Evolutionary conservation across 352 stramenopile genomes (phyloP).

Genomic region (Phytophthora tubulina): DNA sequence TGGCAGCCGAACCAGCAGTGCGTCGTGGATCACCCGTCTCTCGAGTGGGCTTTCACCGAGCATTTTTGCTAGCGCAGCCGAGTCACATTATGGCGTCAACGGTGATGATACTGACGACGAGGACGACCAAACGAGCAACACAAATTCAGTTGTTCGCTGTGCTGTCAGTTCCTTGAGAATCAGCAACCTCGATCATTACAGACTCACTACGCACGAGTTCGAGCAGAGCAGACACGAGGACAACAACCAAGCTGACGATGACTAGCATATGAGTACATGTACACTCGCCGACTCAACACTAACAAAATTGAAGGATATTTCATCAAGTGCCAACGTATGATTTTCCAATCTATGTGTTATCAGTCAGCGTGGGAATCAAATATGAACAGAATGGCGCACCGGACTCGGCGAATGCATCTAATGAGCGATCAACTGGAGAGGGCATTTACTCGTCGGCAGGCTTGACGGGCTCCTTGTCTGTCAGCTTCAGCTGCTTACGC

Average conservation of each 20-base stretch:
- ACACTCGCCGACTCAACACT: neutral
- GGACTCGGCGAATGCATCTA: conserved; percentile 35
- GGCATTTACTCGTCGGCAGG: conserved; percentile 38
- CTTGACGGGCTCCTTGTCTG: conserved; percentile 54
- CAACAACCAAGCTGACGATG: conserved; percentile 44
- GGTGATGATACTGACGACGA: conserved; percentile 33
- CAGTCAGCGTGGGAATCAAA: conserved; percentile 34
- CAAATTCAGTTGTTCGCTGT: conserved; percentile 2
- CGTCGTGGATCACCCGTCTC: conserved; percentile 22
- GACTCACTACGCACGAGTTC: conserved; percentile 8
- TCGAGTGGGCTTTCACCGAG: conserved; percentile 8
- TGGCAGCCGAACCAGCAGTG: conserved; percentile 10
- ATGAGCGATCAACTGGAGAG: conserved; percentile 25
- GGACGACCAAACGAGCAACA: conserved; percentile 5
- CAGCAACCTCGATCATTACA: conserved; percentile 14
- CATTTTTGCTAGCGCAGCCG: neutral
- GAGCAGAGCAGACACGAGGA: conserved; percentile 12
- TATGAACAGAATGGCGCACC: conserved; percentile 38
- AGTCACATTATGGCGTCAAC: neutral
- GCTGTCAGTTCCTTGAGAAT: conserved; percentile 4
- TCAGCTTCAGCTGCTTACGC: conserved; percentile 87
- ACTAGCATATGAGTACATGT: conserved; percentile 15
- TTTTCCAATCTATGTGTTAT: conserved; percentile 42
- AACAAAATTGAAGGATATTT: conserved; percentile 15
- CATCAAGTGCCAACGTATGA: conserved; percentile 36